Percentiles rank a stretch among this genome's conserved stretches.
Evolutionary conservation across 1,284 basidiomycete species (phyloP).

Genomic region (Cerrena zonata): DNA sequence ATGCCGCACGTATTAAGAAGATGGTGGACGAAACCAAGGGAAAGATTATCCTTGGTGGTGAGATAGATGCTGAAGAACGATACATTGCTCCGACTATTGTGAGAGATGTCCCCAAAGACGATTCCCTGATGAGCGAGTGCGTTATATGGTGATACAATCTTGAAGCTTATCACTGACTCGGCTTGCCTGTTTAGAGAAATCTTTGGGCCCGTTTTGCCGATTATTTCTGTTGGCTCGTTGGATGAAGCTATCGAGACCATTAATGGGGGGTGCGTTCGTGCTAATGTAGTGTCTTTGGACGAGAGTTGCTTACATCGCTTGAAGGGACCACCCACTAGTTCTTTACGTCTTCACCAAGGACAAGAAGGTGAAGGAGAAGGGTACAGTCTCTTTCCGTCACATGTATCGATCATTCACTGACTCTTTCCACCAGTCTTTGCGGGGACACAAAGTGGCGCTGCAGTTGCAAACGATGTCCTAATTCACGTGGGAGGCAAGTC

Average conservation of each 20-base stretch:
- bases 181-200: constrained; percentile 14
- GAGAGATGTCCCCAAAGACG: constrained; percentile 54
- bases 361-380: neutral
- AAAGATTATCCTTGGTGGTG: constrained; percentile 65
- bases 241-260: constrained; percentile 65
- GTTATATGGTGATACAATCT: constrained; percentile 23
- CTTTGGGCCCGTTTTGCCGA: constrained; percentile 42
- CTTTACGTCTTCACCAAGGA: constrained; percentile 68
- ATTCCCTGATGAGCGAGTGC: constrained; percentile 72
- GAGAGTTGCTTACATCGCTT: neutral
- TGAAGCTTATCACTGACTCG: too few relatives aligned
- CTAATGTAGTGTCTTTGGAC: neutral
- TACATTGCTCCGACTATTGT: constrained; percentile 70
- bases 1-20: constrained; percentile 58
- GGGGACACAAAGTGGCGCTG: neutral
- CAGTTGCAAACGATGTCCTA: neutral
- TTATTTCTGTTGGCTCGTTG: constrained; percentile 62
- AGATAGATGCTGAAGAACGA: constrained; percentile 50
- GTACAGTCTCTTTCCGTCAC: neutral
- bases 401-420: neutral
- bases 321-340: constrained; percentile 69
- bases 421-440: neutral
- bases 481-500: neutral
- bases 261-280: constrained; percentile 40
- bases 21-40: constrained; percentile 70